Evolutionary conservation across 164 flowering plant species (phyloP).

Genomic region (Tetrastigma voinierianum): DNA sequence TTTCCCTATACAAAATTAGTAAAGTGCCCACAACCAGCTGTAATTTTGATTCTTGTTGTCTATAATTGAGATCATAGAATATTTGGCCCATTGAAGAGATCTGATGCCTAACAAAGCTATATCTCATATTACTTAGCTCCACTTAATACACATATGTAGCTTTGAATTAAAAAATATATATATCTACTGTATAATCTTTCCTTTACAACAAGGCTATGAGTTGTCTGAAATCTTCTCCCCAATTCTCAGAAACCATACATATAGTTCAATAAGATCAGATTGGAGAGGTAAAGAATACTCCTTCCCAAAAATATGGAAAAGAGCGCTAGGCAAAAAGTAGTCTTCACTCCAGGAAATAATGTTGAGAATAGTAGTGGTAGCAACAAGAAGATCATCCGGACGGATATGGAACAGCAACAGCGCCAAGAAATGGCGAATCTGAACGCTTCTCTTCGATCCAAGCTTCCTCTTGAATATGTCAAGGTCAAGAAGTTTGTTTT

Average conservation of each 20-base stretch:
- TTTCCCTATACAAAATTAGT: not conserved
- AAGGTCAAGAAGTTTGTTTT: not conserved
- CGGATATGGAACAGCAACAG: not conserved
- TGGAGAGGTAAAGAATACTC: not conserved
- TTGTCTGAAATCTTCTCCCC: slow-evolving; percentile 11
- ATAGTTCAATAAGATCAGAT: slow-evolving; percentile 5
- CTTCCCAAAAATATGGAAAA: not conserved
- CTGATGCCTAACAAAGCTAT: not conserved
- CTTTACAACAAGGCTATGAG: slow-evolving; percentile 20
- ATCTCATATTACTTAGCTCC: too few species aligned
- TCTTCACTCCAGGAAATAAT: not conserved
- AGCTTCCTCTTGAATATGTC: not conserved
- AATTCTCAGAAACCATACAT: slow-evolving; percentile 9
- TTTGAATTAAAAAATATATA: slow-evolving; percentile 1
- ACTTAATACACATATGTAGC: not conserved
- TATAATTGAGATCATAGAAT: not conserved
- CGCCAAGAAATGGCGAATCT: not conserved
- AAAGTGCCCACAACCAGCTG: not conserved
- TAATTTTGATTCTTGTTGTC: not conserved
- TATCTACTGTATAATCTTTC: slow-evolving; percentile 9
- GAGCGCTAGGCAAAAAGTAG: not conserved
- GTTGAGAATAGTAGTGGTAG: not conserved
- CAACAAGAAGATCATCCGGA: not conserved
- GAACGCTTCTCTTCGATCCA: not conserved
- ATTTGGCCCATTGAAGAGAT: not conserved